These are phyloP conservation scores for Aureobasidium mangrovei DNA, from an alignment of 2,329 filamentous ascomycete genomes.

Conservation along the genomic window DNA sequence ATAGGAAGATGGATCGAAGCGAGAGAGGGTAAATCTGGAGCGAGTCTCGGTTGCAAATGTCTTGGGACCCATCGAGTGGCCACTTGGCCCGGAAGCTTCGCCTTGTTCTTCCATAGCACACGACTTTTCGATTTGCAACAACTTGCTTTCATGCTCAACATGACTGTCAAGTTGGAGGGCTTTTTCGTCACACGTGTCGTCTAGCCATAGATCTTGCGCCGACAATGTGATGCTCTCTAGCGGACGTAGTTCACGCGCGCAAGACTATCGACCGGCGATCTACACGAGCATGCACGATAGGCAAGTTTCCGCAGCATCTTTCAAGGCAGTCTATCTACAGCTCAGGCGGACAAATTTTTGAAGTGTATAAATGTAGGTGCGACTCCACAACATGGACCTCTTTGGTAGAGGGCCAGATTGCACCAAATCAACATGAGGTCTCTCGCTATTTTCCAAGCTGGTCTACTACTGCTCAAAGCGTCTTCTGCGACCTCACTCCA, in stretches of 20 bases:
- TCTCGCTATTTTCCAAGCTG: neutral
- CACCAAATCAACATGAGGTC: neutral
- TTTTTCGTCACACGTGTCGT: neutral
- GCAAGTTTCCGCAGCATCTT: neutral
- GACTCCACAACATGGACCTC: neutral
- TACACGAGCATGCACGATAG: neutral
- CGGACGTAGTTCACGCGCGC: neutral
- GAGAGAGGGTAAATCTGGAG: neutral
- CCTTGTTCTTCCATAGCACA: neutral
- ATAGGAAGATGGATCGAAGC: neutral
- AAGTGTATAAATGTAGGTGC: neutral
- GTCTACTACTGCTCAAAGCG: neutral
- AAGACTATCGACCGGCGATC: conserved; percentile 4
- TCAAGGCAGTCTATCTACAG: too few relatives aligned
- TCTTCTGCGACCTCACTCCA: neutral
- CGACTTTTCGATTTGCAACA: neutral
- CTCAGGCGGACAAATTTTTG: too few relatives aligned
- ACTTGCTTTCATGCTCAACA: neutral
- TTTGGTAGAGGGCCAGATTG: neutral
- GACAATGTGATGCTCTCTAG: neutral
- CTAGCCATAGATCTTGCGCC: neutral
- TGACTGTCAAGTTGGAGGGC: neutral
- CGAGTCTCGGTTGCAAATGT: conserved; percentile 6
- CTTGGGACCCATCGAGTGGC: neutral
- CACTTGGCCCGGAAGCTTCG: neutral